These are phyloP conservation scores for Sordariomycetes sp. DNA, from an alignment of 2,329 filamentous ascomycete genomes.

Conservation along the genomic window DNA sequence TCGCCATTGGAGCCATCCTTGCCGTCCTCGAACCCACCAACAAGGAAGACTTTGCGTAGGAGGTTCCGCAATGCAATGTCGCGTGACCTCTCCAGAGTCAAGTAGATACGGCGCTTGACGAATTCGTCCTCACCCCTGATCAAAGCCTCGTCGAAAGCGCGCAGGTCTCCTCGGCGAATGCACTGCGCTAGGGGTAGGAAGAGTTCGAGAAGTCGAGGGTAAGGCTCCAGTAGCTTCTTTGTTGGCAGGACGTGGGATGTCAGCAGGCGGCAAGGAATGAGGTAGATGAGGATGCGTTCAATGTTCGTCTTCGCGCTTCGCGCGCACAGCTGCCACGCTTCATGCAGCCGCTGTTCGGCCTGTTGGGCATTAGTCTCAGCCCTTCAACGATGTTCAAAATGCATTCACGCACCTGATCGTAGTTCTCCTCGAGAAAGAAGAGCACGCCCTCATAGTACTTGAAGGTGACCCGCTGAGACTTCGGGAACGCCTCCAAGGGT, in stretches of 20 bases:
- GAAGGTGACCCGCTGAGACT: conserved; percentile 87
- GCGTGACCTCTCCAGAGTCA: conserved; percentile 84
- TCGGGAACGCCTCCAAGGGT: conserved; percentile 68
- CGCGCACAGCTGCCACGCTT: conserved; percentile 77
- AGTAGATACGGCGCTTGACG: conserved; percentile 84
- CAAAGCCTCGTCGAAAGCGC: conserved; percentile 75
- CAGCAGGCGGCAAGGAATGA: conserved; percentile 87
- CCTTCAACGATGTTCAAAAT: too few relatives aligned
- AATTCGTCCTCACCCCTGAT: conserved; percentile 82
- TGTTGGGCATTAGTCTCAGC: conserved; percentile 18
- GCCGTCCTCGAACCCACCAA: conserved; percentile 69
- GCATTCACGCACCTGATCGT: conserved; percentile 52
- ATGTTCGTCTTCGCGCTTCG: conserved; percentile 64
- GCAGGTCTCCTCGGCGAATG: conserved; percentile 75
- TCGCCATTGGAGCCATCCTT: conserved; percentile 63
- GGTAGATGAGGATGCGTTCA: conserved; percentile 86
- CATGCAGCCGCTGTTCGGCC: conserved; percentile 72
- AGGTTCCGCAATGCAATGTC: conserved; percentile 90
- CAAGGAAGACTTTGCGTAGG: conserved; percentile 81
- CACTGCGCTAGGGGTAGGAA: conserved; percentile 71
- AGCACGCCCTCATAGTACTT: conserved; percentile 93
- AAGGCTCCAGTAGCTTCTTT: conserved; percentile 58
- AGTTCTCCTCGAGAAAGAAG: conserved; percentile 92
- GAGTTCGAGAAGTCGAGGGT: conserved; percentile 65
- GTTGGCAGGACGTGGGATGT: conserved; percentile 81